A percentile compares a stretch with the other conserved stretches of the same genome.
These are phyloP conservation scores for Serendipita sp. DNA, from an alignment of 768 basidiomycete genomes.

Conservation along the genomic window DNA sequence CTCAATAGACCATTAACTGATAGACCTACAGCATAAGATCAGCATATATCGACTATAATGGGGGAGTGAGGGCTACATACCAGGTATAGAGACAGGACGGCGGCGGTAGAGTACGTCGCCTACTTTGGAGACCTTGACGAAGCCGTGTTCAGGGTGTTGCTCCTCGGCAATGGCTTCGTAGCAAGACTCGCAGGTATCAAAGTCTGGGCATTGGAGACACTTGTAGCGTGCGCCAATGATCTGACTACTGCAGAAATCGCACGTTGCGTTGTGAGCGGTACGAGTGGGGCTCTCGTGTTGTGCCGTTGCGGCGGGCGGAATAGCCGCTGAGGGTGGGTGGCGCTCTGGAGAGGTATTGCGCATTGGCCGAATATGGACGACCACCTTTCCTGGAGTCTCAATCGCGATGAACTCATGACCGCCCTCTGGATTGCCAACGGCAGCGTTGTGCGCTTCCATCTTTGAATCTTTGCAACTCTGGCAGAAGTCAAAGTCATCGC, in stretches of 20 bases:
- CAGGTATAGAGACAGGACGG: background rate
- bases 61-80: background rate
- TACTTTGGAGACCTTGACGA: conserved; percentile 41
- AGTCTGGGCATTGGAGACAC: conserved; percentile 72
- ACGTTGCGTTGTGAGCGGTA: conserved; percentile 46
- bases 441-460: conserved; percentile 9
- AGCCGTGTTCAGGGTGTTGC: conserved; percentile 64
- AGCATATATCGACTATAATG: background rate
- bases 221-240: conserved; percentile 68
- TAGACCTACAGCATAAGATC: background rate
- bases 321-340: background rate
- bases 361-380: conserved; percentile 36
- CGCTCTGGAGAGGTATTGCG: background rate
- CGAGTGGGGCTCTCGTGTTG: conserved; percentile 10
- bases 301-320: background rate
- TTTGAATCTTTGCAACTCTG: conserved; percentile 38
- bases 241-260: conserved; percentile 59
- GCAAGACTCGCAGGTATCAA: conserved; percentile 57
- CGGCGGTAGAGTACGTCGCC: conserved; percentile 29
- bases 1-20: background rate
- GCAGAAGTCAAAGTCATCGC: conserved; percentile 63
- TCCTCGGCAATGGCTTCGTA: conserved; percentile 47
- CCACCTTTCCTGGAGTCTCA: conserved; percentile 43
- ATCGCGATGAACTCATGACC: conserved; percentile 62
- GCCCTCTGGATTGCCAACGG: conserved; percentile 28